These are phyloP conservation scores for Pluteus cervinus DNA, from an alignment of 768 basidiomycete species.

Conservation along the genomic window DNA sequence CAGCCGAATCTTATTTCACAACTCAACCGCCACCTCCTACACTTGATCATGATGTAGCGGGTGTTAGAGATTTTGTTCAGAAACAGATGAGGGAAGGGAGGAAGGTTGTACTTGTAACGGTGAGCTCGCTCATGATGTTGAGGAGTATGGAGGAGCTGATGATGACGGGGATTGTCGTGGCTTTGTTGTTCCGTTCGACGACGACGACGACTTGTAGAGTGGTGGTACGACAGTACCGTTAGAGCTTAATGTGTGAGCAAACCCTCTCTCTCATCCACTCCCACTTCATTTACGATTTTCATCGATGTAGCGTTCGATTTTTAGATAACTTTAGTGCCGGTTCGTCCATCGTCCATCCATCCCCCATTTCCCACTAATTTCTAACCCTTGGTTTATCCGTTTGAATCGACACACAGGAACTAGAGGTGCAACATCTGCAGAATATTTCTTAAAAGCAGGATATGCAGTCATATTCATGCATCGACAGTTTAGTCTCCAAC, in stretches of 20 bases:
- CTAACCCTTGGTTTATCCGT: constrained; percentile 4
- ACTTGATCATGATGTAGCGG: constrained; percentile 61
- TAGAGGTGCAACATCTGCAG: constrained; percentile 94
- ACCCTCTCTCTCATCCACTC: background rate
- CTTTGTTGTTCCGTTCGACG: constrained; percentile 4
- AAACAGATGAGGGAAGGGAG: constrained; percentile 58
- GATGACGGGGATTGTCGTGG: no score
- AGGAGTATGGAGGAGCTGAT: no score
- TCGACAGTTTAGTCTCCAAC: constrained; percentile 94
- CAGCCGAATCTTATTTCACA: constrained; percentile 85
- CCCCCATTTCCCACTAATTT: constrained; percentile 3
- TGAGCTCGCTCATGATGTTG: constrained; percentile 39
- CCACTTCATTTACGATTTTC: background rate
- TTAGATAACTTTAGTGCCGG: constrained; percentile 99
- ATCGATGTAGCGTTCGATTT: constrained; percentile 77
- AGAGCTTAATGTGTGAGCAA: constrained; percentile 95
- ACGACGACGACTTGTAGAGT: constrained; percentile 47
- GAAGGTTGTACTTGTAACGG: constrained; percentile 91
- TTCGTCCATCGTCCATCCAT: constrained; percentile 25
- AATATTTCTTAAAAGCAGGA: constrained; percentile 90
- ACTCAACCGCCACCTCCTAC: constrained; percentile 76
- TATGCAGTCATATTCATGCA: constrained; percentile 99
- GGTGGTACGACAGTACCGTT: constrained; percentile 97
- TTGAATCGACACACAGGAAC: constrained; percentile 52
- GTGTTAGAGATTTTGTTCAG: constrained; percentile 63